Conservation (phyloP, 176 grass and related monocot genomes). For the Puya raimondii region DNA sequence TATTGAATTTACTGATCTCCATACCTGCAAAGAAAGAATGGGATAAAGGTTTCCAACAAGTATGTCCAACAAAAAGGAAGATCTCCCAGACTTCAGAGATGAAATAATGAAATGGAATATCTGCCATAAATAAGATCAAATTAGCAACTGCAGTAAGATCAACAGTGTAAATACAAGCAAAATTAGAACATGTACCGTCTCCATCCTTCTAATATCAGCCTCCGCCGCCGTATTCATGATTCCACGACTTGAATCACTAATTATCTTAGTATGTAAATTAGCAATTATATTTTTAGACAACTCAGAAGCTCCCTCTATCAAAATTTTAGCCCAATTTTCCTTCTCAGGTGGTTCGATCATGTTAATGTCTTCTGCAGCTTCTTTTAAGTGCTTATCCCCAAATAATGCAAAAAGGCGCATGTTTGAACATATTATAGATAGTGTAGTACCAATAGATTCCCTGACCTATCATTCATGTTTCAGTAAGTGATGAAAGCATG, state of each 20-base stretch:
- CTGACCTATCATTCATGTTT: conserved; percentile 50
- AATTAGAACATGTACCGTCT: conserved; percentile 53
- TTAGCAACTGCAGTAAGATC: conserved; percentile 16
- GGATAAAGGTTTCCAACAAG: conserved; percentile 62
- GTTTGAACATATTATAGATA: conserved; percentile 82
- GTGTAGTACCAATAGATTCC: conserved; percentile 85
- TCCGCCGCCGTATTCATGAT: conserved; percentile 35
- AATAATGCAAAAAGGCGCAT: conserved; percentile 43
- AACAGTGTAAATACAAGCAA: conserved; percentile 7
- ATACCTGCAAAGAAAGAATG: conserved; percentile 87
- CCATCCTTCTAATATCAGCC: conserved; percentile 60
- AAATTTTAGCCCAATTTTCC: conserved; percentile 55
- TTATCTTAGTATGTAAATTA: conserved; percentile 50
- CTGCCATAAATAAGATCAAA: conserved; percentile 36
- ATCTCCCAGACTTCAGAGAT: conserved; percentile 85
- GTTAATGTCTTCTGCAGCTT: conserved; percentile 27
- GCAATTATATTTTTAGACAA: conserved; percentile 66
- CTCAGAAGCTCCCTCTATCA: conserved; percentile 60
- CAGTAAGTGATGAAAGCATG: background rate
- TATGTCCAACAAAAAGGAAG: conserved; percentile 70
- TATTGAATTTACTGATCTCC: background rate
- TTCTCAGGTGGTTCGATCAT: conserved; percentile 44
- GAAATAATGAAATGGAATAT: conserved; percentile 91
- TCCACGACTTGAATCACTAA: conserved; percentile 31
- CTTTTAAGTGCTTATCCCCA: conserved; percentile 8